Conservation (phyloP, 2,329 filamentous ascomycete genomes). For the Knoxdaviesia proteae region DNA sequence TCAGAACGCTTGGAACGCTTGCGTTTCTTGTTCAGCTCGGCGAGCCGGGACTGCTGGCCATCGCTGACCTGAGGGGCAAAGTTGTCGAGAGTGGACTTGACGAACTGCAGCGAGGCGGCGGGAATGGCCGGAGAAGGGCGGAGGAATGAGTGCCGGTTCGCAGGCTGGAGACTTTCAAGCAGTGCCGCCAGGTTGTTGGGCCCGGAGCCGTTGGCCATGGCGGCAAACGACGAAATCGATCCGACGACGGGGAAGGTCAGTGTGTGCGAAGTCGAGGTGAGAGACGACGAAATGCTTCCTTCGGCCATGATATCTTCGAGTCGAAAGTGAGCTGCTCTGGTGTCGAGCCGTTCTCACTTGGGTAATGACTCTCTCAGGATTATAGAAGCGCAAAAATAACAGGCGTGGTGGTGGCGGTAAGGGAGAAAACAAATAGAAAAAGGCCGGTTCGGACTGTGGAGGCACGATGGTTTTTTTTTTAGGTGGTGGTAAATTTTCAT, state of each 20-base stretch:
- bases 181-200: constrained; percentile 25
- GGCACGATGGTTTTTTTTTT: too few relatives aligned
- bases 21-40: constrained; percentile 51
- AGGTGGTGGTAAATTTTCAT: too few relatives aligned
- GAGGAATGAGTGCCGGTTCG: constrained; percentile 54
- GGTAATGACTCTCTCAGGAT: too few relatives aligned
- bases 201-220: constrained; percentile 13
- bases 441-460: too few relatives aligned
- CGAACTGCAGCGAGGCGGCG: constrained; percentile 47
- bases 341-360: too few relatives aligned
- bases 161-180: constrained; percentile 32
- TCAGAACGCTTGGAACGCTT: constrained; percentile 31
- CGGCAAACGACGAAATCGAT: constrained; percentile 5
- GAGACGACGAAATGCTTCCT: constrained; percentile 23
- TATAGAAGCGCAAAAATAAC: too few relatives aligned
- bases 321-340: too few relatives aligned
- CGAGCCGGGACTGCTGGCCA: constrained; percentile 47
- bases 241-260: constrained; percentile 25
- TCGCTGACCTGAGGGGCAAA: constrained; percentile 56
- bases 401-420: too few relatives aligned
- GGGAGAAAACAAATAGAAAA: too few relatives aligned
- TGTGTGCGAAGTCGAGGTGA: constrained; percentile 44
- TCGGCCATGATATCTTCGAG: constrained; percentile 5
- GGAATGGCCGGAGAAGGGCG: constrained; percentile 48
- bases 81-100: constrained; percentile 63